phyloP scores from a whole-genome alignment of 257 asterid genomes.

The Solanum infundibuliforme region DNA sequence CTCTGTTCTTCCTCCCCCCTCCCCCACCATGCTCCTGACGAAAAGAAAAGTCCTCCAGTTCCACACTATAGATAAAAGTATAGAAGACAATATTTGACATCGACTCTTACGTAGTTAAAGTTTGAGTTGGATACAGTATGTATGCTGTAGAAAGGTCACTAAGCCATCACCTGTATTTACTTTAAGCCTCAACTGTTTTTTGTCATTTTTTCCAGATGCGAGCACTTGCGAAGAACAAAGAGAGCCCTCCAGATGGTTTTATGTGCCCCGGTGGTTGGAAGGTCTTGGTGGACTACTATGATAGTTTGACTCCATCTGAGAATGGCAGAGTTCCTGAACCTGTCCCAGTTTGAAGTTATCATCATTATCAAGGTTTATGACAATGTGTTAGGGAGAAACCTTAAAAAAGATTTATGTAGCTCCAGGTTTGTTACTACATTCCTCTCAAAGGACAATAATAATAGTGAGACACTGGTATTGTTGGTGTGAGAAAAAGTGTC shows the following conservation, averaged over 20 bases:
- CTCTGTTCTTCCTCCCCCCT: neutral
- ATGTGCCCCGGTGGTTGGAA: conserved; percentile 99
- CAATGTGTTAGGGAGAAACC: neutral
- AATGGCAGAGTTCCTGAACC: conserved; percentile 46
- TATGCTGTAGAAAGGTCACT: neutral
- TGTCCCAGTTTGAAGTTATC: conserved; percentile 36
- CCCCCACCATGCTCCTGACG: neutral
- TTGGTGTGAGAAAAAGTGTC: neutral
- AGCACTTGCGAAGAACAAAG: conserved; percentile 70
- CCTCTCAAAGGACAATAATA: neutral
- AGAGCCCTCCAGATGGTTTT: conserved; percentile 90
- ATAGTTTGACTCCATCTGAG: conserved; percentile 46
- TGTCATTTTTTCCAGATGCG: conserved; percentile 49
- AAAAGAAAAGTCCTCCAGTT: neutral
- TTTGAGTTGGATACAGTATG: neutral
- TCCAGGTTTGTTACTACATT: neutral
- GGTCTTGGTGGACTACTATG: conserved; percentile 86
- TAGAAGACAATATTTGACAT: neutral
- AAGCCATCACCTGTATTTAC: neutral
- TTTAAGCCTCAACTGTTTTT: neutral
- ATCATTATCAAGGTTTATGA: neutral
- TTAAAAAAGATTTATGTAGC: neutral
- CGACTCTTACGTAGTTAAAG: neutral
- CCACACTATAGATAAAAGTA: neutral
- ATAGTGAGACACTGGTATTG: neutral